Base-by-base conservation (phyloP, 1,284 basidiomycete genomes). In the Boletellus sp. region DNA sequence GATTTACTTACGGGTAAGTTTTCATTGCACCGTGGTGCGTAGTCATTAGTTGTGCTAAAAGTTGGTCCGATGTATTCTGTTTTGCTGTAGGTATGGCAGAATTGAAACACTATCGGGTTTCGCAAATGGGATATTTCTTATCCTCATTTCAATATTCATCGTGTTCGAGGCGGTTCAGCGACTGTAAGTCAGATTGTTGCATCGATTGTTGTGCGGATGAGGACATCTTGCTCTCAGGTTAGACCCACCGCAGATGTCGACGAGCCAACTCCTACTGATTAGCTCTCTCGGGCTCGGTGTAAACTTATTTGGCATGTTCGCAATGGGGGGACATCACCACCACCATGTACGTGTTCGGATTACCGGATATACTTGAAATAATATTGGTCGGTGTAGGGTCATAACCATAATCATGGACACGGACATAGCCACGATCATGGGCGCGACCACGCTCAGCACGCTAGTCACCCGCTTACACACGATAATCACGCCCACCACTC, bases 81-180 rank as follows among this genome's bases (percentile, higher is more conserved):
- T 45, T n/a, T 40, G 53, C 40, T 51, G 22, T 57, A 93, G 91
- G 19, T 99, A 97, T 70, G 87, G 89, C 2, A 85, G 97, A n/a
- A 95, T 99, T n/a, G 97, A 99, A 72, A 98, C 97, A 1, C 73
- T 99, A 18, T 97, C 94, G 12, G 97, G 97, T 3, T 99, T 99
- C 65, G 94, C 96, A 6, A 99, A 99, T 67, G 97, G 96, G 39
- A 86, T 97, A 57, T 99, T 99, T 69, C 77, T 99, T 3, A 90
- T 99, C 60, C 74, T 99, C 39, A 98, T 99, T 57, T 97, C 93
- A 4, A 84, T 98, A 49, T 99, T 99, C 69, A 99, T 99, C 66
- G 87, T 99, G 24, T 98, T 99, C 59, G 97, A 99, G 71, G 97
- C 94, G 3, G 84, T 99, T 41, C 93, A 99, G 71, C 80, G 97